phyloP scores from a whole-genome alignment of 2,329 filamentous ascomycete genomes.

The Atkinsonella texensis region DNA sequence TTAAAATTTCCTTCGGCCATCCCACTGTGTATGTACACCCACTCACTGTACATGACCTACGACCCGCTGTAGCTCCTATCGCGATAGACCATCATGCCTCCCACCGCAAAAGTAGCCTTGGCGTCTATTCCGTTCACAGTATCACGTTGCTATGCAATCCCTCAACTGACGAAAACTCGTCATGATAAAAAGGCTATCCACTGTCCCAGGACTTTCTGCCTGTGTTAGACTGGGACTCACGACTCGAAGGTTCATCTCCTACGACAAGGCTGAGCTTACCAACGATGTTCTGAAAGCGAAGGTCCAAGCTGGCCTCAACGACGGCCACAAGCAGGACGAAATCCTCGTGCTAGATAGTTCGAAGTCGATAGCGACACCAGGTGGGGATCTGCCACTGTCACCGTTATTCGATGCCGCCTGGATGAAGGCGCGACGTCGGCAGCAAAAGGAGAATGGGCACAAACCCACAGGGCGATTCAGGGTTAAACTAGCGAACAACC shows the following conservation, averaged over 20 bases:
- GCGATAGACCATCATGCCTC: no score
- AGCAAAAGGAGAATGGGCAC: conserved; percentile 24
- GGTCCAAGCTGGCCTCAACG: conserved; percentile 20
- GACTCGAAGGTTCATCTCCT: conserved; percentile 20
- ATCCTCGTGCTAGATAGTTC: conserved; percentile 25
- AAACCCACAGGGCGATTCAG: conserved; percentile 36
- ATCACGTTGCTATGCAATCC: background rate
- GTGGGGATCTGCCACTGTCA: conserved; percentile 38
- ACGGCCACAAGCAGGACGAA: conserved; percentile 16
- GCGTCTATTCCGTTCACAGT: background rate
- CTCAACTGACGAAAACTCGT: background rate
- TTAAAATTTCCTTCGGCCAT: background rate
- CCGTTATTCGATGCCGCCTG: conserved; percentile 41
- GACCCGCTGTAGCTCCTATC: no score
- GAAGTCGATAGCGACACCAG: conserved; percentile 33
- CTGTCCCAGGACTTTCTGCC: conserved; percentile 11
- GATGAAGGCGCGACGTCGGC: conserved; percentile 31
- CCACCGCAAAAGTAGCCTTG: no score
- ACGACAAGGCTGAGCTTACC: conserved; percentile 18
- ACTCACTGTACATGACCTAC: no score
- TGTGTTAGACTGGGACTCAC: conserved; percentile 2
- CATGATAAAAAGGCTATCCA: background rate
- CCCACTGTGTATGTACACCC: no score
- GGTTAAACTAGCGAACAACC: conserved; percentile 45
- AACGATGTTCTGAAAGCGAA: conserved; percentile 18